A percentile compares a stretch with the other conserved stretches of the same genome.
Conservation (phyloP, 1,139 yeast species). For the Blastobotrys aristatus region DNA sequence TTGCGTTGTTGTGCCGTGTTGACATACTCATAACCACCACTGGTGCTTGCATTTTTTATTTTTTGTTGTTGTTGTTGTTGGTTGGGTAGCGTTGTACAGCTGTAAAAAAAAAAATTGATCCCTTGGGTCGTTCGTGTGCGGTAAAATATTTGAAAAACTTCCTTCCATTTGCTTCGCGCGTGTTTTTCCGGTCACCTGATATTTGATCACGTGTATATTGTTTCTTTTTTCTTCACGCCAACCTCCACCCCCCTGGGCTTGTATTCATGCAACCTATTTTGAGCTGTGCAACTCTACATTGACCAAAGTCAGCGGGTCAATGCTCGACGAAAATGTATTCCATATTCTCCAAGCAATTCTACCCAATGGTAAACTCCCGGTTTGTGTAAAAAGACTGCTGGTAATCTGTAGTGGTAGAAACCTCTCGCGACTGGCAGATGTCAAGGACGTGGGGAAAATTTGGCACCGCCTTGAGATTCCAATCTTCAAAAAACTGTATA, state of each 20-base stretch:
- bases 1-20: background rate
- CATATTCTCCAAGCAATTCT: background rate
- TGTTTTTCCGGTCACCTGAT: no score
- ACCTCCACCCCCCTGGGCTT: no score
- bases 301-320: background rate
- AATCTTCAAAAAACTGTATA: conserved; percentile 3
- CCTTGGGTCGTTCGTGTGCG: background rate
- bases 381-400: background rate
- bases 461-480: conserved; percentile 2
- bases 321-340: background rate
- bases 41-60: conserved; percentile 57
- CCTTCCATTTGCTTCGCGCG: background rate
- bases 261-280: background rate
- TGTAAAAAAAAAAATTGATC: background rate
- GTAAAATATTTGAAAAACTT: background rate
- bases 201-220: no score
- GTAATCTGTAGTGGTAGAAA: background rate
- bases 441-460: background rate
- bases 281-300: background rate
- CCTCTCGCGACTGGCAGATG: background rate
- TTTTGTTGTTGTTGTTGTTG: background rate
- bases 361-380: background rate
- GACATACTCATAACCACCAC: conserved; percentile 57
- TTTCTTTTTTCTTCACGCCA: no score
- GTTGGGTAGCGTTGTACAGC: background rate